Conservation (phyloP, 495 filamentous ascomycete species). For the Xylaria curta region DNA sequence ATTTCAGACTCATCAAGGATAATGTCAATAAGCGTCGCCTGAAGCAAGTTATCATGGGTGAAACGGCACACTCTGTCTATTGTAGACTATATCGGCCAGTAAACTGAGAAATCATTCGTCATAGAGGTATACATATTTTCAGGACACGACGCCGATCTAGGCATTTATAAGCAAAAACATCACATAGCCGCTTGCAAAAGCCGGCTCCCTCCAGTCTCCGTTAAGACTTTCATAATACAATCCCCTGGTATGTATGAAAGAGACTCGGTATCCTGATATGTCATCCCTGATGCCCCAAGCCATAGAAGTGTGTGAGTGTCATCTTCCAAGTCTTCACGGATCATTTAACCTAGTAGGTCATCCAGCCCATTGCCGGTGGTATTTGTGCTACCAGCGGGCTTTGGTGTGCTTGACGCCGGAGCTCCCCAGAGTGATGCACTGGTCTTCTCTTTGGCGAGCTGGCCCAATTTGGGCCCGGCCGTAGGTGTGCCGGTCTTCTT, state of each 20-base stretch:
- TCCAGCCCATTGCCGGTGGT: conserved; percentile 46
- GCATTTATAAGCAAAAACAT: conserved; percentile 28
- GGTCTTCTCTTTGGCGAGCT: conserved; percentile 95
- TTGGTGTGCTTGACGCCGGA: conserved; percentile 50
- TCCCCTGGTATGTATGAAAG: background rate
- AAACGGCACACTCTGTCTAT: conserved; percentile 17
- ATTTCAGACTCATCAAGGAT: background rate
- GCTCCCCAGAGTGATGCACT: conserved; percentile 93
- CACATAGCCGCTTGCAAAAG: conserved; percentile 14
- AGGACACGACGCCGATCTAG: conserved; percentile 35
- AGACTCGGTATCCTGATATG: conserved; percentile 4
- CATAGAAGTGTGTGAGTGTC: background rate
- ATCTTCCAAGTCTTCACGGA: background rate
- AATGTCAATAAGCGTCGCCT: background rate
- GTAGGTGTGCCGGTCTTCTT: conserved; percentile 72
- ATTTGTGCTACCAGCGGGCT: conserved; percentile 38
- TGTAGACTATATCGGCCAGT: conserved; percentile 17
- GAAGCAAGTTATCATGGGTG: background rate
- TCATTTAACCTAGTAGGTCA: conserved; percentile 51
- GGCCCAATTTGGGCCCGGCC: conserved; percentile 76
- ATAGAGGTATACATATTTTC: conserved; percentile 26
- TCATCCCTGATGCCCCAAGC: background rate
- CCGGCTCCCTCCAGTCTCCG: conserved; percentile 18
- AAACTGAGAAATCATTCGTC: conserved; percentile 7
- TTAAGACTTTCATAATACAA: background rate